Evolutionary conservation across 75 land plant genomes (phyloP).

Genomic region (Ceratopteris richardii): DNA sequence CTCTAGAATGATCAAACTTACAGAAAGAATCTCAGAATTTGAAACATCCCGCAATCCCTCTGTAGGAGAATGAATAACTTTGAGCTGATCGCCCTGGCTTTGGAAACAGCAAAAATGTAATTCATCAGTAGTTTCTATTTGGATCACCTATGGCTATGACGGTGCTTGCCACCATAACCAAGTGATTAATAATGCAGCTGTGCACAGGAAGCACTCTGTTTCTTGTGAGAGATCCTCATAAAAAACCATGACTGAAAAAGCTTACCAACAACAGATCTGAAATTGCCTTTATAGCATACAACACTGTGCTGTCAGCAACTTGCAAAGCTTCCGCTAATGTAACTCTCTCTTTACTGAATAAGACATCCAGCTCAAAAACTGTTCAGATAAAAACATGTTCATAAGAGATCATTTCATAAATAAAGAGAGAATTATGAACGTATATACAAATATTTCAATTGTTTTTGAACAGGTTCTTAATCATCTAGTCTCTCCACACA

Average conservation of each 20-base stretch:
- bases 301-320: constrained; percentile 49
- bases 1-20: constrained; percentile 13
- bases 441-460: no score
- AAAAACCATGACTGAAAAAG: neutral
- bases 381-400: neutral
- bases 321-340: constrained; percentile 60
- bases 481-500: no score
- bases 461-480: no score
- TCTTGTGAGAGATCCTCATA: no score
- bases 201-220: no score
- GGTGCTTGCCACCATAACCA: no score
- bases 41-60: constrained; percentile 24
- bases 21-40: constrained; percentile 31
- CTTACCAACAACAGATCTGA: constrained; percentile 51
- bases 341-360: constrained; percentile 46
- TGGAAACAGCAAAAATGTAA: no score
- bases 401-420: no score
- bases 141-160: no score
- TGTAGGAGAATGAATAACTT: constrained; percentile 7
- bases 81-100: constrained; percentile 6
- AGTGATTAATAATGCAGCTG: no score
- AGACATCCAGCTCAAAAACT: constrained; percentile 65
- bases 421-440: no score
- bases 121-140: no score
- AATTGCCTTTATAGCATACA: constrained; percentile 42